Evolutionary conservation across 202 grass and related monocot genomes (phyloP).

Genomic region (Carex arenaria): DNA sequence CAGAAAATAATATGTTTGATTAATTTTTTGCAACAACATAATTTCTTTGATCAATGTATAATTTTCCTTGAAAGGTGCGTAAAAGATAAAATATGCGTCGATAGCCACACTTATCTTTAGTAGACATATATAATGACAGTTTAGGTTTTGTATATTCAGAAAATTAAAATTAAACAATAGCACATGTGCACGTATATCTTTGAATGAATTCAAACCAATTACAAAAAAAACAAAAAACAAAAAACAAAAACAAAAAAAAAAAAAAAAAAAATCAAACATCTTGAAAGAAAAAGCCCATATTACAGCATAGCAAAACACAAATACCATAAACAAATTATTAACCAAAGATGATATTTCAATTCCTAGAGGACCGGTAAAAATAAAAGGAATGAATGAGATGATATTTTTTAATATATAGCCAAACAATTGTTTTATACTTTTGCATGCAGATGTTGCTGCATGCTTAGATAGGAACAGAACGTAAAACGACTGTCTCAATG

Average conservation of each 20-base stretch:
- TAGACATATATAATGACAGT: neutral
- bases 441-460: neutral
- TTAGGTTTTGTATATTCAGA: neutral
- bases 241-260: too few relatives aligned
- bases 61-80: neutral
- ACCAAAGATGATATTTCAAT: neutral
- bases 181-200: neutral
- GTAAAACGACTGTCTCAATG: slow-evolving; percentile 31
- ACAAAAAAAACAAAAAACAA: too few relatives aligned
- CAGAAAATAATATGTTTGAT: too few relatives aligned
- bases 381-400: neutral
- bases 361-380: neutral
- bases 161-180: neutral
- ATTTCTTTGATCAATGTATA: neutral
- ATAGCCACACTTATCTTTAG: neutral
- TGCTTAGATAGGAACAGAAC: slow-evolving; percentile 16
- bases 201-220: neutral
- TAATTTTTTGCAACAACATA: too few relatives aligned
- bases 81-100: neutral
- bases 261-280: too few relatives aligned
- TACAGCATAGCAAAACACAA: neutral
- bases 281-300: neutral
- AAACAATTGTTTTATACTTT: neutral
- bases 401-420: too few relatives aligned
- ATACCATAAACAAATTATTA: neutral